Evolutionary conservation across 2,329 filamentous ascomycete genomes (phyloP).

Genomic region (Penicillium psychrosexuale): DNA sequence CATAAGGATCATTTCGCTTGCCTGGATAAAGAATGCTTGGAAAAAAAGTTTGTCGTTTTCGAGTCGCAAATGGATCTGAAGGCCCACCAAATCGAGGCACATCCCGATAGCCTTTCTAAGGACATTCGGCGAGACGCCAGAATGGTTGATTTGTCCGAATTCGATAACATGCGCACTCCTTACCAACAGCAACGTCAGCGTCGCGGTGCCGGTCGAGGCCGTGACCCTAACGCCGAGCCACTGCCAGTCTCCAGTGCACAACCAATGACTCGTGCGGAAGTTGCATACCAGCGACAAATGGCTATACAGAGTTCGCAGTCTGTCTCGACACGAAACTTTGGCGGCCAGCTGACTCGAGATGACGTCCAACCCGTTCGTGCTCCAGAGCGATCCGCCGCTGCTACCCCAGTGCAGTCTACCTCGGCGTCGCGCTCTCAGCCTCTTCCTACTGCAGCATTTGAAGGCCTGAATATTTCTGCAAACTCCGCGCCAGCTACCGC

Average conservation of each 20-base stretch:
- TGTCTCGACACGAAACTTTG: slow-evolving; percentile 74
- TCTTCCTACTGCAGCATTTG: slow-evolving; percentile 43
- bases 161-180: slow-evolving; percentile 73
- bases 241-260: slow-evolving; percentile 74
- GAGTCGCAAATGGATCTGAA: slow-evolving; percentile 92
- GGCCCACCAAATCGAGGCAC: slow-evolving; percentile 81
- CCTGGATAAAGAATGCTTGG: slow-evolving; percentile 77
- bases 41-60: slow-evolving; percentile 98
- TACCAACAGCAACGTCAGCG: slow-evolving; percentile 64
- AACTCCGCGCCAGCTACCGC: slow-evolving; percentile 55
- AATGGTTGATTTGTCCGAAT: slow-evolving; percentile 79
- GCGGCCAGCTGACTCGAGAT: slow-evolving; percentile 69
- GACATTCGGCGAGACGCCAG: slow-evolving; percentile 79
- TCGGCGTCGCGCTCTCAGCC: slow-evolving; percentile 25
- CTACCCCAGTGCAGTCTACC: slow-evolving; percentile 27
- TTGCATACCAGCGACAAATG: slow-evolving; percentile 88
- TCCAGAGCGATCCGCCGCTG: slow-evolving; percentile 35
- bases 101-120: slow-evolving; percentile 76
- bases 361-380: slow-evolving; percentile 49
- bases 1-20: slow-evolving; percentile 83
- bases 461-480: slow-evolving; percentile 50
- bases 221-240: slow-evolving; percentile 82
- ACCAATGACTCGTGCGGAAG: slow-evolving; percentile 76
- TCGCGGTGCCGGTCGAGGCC: slow-evolving; percentile 63
- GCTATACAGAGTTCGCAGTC: slow-evolving; percentile 87